phyloP scores from a whole-genome alignment of 805 yeast genomes.

The Wickerhamiella azyma region DNA sequence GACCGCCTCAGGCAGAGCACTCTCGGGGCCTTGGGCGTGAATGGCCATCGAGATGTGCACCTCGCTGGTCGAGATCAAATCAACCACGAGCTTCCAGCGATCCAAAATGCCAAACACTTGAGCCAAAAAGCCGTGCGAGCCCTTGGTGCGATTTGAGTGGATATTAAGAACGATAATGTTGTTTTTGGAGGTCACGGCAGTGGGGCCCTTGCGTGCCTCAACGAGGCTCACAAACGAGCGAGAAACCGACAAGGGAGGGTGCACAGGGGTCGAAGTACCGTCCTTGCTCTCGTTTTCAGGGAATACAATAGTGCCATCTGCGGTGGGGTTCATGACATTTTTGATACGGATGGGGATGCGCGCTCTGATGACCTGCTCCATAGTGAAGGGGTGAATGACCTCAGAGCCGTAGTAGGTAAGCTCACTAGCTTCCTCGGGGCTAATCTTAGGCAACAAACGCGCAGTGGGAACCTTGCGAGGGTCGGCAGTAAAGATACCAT shows the following conservation, averaged over 20 bases:
- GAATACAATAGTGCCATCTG: constrained; percentile 84
- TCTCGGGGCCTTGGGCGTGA: constrained; percentile 48
- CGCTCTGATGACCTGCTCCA: constrained; percentile 97
- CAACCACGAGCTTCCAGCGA: constrained; percentile 74
- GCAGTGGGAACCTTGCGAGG: constrained; percentile 92
- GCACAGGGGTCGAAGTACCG: constrained; percentile 88
- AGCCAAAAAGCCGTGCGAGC: constrained; percentile 91
- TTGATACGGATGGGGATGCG: constrained; percentile 93
- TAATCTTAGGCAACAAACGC: constrained; percentile 67
- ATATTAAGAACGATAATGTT: constrained; percentile 85
- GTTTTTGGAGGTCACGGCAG: constrained; percentile 92
- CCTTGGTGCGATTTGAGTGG: constrained; percentile 84
- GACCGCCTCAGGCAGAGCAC: constrained; percentile 56
- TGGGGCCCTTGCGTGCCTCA: constrained; percentile 33
- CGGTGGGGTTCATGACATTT: constrained; percentile 88
- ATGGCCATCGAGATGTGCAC: constrained; percentile 98
- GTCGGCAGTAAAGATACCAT: constrained; percentile 97
- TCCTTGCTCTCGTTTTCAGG: constrained; percentile 78
- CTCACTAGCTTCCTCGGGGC: constrained; percentile 98
- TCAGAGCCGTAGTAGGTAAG: constrained; percentile 95
- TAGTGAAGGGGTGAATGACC: constrained; percentile 96
- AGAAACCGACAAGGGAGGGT: constrained; percentile 66
- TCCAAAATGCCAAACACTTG: constrained; percentile 78
- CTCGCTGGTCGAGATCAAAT: constrained; percentile 90
- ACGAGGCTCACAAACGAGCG: constrained; percentile 36